Evolutionary conservation across 768 basidiomycete species (phyloP), one percentile per base, ranked within the genome.

Genomic region (Leccinum broughii): DNA sequence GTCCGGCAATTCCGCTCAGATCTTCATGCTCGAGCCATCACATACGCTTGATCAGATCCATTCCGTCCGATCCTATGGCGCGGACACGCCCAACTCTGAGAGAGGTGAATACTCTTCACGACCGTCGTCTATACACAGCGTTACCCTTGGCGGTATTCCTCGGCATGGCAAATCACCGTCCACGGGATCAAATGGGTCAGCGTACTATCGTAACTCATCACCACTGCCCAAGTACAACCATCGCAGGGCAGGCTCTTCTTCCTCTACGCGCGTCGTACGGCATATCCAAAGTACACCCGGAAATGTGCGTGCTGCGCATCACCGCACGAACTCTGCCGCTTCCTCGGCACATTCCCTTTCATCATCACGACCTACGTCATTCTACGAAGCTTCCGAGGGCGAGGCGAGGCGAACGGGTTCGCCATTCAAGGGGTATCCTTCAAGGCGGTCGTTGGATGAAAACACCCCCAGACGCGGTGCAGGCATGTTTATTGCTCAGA

Each of bases 1-100:
- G 1, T 87, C 85, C 9, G 73, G 80, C 11, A 78, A 81, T 22
- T 85, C 85, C 1, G 72, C 77, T 55, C 80, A 81, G 51, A 60
- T 76, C 28, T 70, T 75, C 9, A 64, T 82, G n/a, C 68, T 90
- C 39, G 89, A 87, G 58, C 86, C 85, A 9, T 83, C 85, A 4
- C 75, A 75, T 44, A 80, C 69, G 55, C 70, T 72, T 24, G 77
- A 77, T 22, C 75, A 84, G 68, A 76, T 85, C 14, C 82, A 86
- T 5, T 83, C 85, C 10, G 83, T 92, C 20, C 81, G 85, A 11
- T 92, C 91, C 3, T 82, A 88, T 58, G 90, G 90, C 2, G 87
- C 81, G 64, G 89, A 89, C 57, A 95, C 95, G 0, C 95, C 93
- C 0, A 94, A 90, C 55, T 94, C 93, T 30, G 95, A 97, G 64